phyloP scores from a whole-genome alignment of 2,329 filamentous ascomycete species.

The Xylariaceae sp. region DNA sequence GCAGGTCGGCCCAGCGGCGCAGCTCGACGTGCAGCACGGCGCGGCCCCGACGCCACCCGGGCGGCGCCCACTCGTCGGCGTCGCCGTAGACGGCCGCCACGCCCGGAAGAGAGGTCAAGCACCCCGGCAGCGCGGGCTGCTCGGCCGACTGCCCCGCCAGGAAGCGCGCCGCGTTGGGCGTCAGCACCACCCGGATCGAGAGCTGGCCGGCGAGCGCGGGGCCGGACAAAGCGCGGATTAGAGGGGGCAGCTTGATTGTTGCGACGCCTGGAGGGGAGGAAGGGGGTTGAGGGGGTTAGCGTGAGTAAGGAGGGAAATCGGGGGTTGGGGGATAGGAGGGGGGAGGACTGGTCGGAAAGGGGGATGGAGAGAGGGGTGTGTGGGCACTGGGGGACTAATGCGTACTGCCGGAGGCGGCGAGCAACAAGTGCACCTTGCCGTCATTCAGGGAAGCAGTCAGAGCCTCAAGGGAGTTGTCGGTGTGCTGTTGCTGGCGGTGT shows the following conservation, averaged over 20 bases:
- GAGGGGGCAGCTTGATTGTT: constrained; percentile 72
- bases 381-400: too few relatives aligned
- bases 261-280: too few relatives aligned
- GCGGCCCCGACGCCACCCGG: constrained; percentile 74
- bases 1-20: constrained; percentile 66
- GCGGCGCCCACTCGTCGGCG: constrained; percentile 73
- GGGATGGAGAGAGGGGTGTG: too few relatives aligned
- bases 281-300: constrained; percentile 30
- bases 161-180: constrained; percentile 65
- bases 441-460: constrained; percentile 33
- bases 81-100: constrained; percentile 79
- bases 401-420: constrained; percentile 45
- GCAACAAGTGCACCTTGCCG: constrained; percentile 52
- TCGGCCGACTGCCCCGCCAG: constrained; percentile 68
- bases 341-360: too few relatives aligned
- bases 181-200: constrained; percentile 81
- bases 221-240: constrained; percentile 49
- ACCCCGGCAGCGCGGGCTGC: constrained; percentile 61
- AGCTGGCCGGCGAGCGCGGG: constrained; percentile 38
- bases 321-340: background rate
- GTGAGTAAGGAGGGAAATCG: background rate
- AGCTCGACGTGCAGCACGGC: constrained; percentile 87
- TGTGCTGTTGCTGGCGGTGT: constrained; percentile 14
- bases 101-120: constrained; percentile 53
- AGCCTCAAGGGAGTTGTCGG: constrained; percentile 17